Conservation (phyloP, 148 eudicot genomes). For the Polygonum aviculare region DNA sequence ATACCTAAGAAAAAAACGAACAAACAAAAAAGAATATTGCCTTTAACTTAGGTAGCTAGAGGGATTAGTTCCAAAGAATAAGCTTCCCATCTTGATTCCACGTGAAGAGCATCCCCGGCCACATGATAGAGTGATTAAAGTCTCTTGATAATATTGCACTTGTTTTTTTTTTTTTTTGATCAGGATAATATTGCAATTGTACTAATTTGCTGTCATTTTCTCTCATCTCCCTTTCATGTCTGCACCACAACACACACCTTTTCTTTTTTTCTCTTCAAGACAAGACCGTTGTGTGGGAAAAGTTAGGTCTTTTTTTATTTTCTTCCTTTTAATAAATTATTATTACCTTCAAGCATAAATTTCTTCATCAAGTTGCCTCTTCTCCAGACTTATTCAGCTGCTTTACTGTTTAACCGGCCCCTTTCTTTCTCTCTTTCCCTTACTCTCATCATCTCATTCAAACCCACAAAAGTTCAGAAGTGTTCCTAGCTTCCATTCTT, state of each 20-base stretch:
- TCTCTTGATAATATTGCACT: not conserved
- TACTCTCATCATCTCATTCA: not conserved
- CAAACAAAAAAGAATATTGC: not conserved
- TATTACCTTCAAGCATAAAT: not conserved
- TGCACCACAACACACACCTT: not conserved
- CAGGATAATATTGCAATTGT: not conserved
- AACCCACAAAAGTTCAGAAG: not conserved
- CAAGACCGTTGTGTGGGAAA: not conserved
- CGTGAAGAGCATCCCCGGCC: conserved; percentile 10
- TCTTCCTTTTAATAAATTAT: not conserved
- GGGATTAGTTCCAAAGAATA: conserved; percentile 1
- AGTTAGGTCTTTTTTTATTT: not conserved
- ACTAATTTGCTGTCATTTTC: not conserved
- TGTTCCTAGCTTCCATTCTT: no score
- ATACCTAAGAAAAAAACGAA: no score
- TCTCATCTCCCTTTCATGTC: conserved; percentile 6
- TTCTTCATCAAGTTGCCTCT: not conserved
- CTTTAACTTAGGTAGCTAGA: not conserved
- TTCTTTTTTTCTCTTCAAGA: not conserved
- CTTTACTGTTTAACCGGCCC: not conserved
- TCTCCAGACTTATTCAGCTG: not conserved
- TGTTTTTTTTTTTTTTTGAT: no score
- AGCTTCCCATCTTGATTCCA: not conserved
- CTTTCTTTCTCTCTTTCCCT: not conserved
- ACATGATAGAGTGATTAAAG: not conserved